Evolutionary conservation across 1,139 yeast species (phyloP).

Genomic region (Pichia sp.): DNA sequence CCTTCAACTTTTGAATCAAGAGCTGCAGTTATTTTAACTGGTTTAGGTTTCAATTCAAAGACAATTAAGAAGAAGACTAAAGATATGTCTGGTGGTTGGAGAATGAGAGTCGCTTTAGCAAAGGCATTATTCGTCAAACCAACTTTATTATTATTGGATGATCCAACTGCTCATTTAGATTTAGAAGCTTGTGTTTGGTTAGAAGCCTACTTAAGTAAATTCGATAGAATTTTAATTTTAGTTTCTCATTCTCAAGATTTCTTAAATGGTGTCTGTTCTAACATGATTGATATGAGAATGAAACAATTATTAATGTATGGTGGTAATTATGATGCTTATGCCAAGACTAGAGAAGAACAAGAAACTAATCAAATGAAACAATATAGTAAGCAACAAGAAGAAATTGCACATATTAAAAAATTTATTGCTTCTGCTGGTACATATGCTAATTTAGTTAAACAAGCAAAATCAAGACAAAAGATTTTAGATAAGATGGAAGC

Average conservation of each 20-base stretch:
- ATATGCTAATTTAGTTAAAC: slow-evolving; percentile 96
- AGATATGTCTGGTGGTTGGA: slow-evolving; percentile 99
- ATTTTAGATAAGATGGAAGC: slow-evolving; percentile 99
- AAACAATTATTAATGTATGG: slow-evolving; percentile 70
- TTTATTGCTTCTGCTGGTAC: slow-evolving; percentile 99
- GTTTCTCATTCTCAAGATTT: slow-evolving; percentile 99
- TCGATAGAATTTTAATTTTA: slow-evolving; percentile 85
- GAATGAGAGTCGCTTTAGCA: slow-evolving; percentile 86
- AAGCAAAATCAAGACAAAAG: slow-evolving; percentile 99
- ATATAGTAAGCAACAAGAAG: slow-evolving; percentile 96
- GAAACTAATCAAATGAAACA: slow-evolving; percentile 99
- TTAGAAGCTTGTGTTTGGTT: slow-evolving; percentile 99
- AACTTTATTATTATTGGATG: slow-evolving; percentile 80
- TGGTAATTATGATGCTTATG: slow-evolving; percentile 98
- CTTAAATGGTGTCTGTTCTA: slow-evolving; percentile 97
- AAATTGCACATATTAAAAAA: slow-evolving; percentile 95
- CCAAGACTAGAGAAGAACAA: slow-evolving; percentile 87
- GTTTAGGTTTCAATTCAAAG: slow-evolving; percentile 88
- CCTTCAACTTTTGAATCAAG: slow-evolving; percentile 93
- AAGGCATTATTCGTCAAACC: slow-evolving; percentile 85
- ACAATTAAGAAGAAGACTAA: slow-evolving; percentile 89
- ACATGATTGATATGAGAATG: slow-evolving; percentile 96
- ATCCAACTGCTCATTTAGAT: slow-evolving; percentile 99
- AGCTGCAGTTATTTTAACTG: slow-evolving; percentile 92
- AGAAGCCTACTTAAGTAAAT: slow-evolving; percentile 94